Percentiles rank a stretch among this genome's conserved stretches.
Conservation (phyloP, 2,329 filamentous ascomycete species). For the Ceratocystis harringtonii region DNA sequence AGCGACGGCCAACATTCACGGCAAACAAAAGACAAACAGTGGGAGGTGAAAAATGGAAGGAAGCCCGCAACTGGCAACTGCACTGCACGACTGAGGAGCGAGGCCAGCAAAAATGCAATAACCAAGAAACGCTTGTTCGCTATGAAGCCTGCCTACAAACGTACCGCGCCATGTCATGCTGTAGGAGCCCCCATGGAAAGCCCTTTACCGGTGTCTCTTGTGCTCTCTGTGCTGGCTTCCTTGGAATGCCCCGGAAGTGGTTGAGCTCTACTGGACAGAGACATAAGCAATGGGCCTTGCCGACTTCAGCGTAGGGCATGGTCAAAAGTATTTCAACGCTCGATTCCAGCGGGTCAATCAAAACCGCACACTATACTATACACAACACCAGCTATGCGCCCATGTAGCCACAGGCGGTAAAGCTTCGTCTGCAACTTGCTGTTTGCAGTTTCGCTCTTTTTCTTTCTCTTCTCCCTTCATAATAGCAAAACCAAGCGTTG, state of each 20-base stretch:
- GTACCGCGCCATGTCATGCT: background rate
- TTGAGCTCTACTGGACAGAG: background rate
- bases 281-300: background rate
- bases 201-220: background rate
- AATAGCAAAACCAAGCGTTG: background rate
- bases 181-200: background rate
- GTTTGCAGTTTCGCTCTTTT: background rate
- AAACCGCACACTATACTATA: background rate
- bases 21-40: slow-evolving; percentile 2
- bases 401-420: background rate
- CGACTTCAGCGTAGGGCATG: background rate
- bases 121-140: background rate
- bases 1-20: background rate
- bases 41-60: background rate
- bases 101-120: background rate
- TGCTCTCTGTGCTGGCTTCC: background rate
- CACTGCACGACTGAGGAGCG: background rate
- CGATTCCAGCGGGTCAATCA: background rate
- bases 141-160: background rate
- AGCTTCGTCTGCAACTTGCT: background rate
- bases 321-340: background rate
- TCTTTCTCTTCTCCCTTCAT: background rate
- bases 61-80: background rate
- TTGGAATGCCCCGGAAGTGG: background rate
- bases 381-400: background rate